Percentiles rank a stretch among this genome's conserved stretches.
Evolutionary conservation across 2,329 filamentous ascomycete genomes (phyloP).

Genomic region (Aspergillus puulaauensis): DNA sequence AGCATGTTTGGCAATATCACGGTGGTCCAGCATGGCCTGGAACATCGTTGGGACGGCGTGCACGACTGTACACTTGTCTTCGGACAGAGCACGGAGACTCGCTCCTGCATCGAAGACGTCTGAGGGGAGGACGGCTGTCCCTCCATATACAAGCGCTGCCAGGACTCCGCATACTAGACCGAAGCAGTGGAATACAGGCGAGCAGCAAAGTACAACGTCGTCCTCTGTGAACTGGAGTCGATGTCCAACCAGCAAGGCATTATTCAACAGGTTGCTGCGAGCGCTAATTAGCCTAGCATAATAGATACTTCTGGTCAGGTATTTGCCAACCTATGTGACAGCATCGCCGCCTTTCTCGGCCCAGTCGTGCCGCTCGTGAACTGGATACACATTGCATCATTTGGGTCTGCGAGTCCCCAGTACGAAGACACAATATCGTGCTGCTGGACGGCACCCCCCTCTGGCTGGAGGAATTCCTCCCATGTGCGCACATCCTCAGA

Average conservation of each 20-base stretch:
- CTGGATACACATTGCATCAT: slow-evolving; percentile 38
- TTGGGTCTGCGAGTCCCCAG: background rate
- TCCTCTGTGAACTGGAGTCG: slow-evolving; percentile 62
- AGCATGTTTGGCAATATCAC: background rate
- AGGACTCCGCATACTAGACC: slow-evolving; percentile 39
- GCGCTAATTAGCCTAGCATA: slow-evolving; percentile 22
- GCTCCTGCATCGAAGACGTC: slow-evolving; percentile 63
- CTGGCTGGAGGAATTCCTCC: background rate
- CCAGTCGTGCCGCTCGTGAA: slow-evolving; percentile 64
- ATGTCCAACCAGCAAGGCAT: slow-evolving; percentile 76
- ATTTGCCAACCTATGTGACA: no score
- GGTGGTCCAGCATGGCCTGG: slow-evolving; percentile 51
- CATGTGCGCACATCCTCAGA: background rate
- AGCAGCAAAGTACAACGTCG: slow-evolving; percentile 71
- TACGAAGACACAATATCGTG: background rate
- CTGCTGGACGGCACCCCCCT: background rate
- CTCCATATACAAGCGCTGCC: slow-evolving; percentile 40
- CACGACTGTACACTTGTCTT: slow-evolving; percentile 65
- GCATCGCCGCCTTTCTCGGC: no score
- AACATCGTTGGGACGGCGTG: slow-evolving; percentile 79
- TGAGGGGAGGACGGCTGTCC: slow-evolving; percentile 72
- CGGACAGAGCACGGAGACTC: slow-evolving; percentile 60
- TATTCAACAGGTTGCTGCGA: slow-evolving; percentile 56
- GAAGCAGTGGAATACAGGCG: slow-evolving; percentile 61
- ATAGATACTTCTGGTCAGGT: no score